Base-by-base conservation (phyloP, 164 flowering plant genomes). In the Magnolia changhungtana region DNA sequence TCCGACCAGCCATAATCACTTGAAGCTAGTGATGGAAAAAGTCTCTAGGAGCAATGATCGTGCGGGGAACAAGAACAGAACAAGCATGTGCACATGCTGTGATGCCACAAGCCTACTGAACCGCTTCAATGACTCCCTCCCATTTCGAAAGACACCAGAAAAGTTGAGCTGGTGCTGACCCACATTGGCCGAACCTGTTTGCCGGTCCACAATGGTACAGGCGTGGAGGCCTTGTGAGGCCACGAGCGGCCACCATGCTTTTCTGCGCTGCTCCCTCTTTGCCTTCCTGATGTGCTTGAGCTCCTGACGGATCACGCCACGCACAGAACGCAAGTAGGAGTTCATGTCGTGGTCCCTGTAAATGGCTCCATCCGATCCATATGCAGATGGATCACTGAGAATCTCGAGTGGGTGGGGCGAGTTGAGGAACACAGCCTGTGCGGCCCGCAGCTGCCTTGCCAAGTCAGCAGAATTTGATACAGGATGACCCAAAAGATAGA, bases 351-450 rank as follows among this genome's bases (percentile, higher is more conserved):
- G 99, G 74, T 96, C 99, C 79, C 98, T 86, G 55, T 87, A 84
- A 45, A 96, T 89, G 71, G 88, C 78, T 49, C 99, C 99, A n/a
- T 87, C 93, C 0, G 91, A 86, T n/a, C 99, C 98, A 72, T 96
- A 96, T 7, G 99, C 95, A 70, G 92, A 76, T 1, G 91, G 90
- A 68, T 96, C 99, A 18, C 95, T 87, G 49, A 96, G 82, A 52
- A 92, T 93, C 86, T 96, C 98, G 0, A 96, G 93, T 2, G 98
- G 99, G 77, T 96, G 99, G 0, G 99, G 98, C 2, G 95, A 84
- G 84, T 94, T 92, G 23, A 96, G 75, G 84, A 94, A 96, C 8
- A 81, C 83, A 9, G 66, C 23, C 75, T 85, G 86, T 27, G 99
- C 99, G 19, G 94, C 90, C 84, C 85, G 86, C 81, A 90, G 88